phyloP scores from a whole-genome alignment of 2,329 filamentous ascomycete species.

The Colletotrichum graminicola region DNA sequence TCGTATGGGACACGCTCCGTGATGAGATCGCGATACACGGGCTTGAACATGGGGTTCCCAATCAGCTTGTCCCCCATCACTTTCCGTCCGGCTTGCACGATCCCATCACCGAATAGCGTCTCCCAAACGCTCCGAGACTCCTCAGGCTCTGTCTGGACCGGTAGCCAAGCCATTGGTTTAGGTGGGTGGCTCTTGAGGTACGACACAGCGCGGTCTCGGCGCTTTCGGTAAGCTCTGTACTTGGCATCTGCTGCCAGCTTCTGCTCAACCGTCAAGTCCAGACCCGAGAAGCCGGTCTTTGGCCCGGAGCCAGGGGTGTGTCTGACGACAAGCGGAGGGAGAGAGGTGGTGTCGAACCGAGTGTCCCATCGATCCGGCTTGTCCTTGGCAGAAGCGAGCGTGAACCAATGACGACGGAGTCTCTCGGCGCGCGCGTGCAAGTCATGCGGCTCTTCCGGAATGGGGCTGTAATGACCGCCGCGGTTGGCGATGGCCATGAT shows the following conservation, averaged over 20 bases:
- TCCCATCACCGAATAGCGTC: slow-evolving; percentile 13
- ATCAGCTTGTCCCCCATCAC: slow-evolving; percentile 19
- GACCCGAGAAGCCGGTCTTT: neutral
- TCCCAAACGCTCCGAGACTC: slow-evolving; percentile 5
- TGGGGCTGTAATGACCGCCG: slow-evolving; percentile 27
- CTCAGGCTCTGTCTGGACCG: slow-evolving; percentile 4
- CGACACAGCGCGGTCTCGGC: slow-evolving; percentile 32
- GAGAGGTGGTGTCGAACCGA: slow-evolving; percentile 23
- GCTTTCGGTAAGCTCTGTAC: slow-evolving; percentile 36
- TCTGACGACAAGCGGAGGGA: slow-evolving; percentile 11
- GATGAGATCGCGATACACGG: slow-evolving; percentile 36
- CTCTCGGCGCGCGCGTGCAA: slow-evolving; percentile 25
- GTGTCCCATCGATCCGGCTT: slow-evolving; percentile 34
- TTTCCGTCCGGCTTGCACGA: slow-evolving; percentile 21
- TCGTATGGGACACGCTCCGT: slow-evolving; percentile 35
- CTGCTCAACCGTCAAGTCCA: slow-evolving; percentile 27
- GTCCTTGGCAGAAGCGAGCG: slow-evolving; percentile 16
- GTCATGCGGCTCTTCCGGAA: slow-evolving; percentile 36
- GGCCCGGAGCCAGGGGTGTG: neutral
- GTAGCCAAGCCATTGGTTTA: slow-evolving; percentile 35
- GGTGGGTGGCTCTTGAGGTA: slow-evolving; percentile 36
- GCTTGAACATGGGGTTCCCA: slow-evolving; percentile 32
- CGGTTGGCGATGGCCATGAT: slow-evolving; percentile 35
- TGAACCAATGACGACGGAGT: slow-evolving; percentile 28
- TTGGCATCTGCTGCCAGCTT: slow-evolving; percentile 25